Conservation (phyloP, 805 yeast genomes). For the Barnettozyma salicaria region DNA sequence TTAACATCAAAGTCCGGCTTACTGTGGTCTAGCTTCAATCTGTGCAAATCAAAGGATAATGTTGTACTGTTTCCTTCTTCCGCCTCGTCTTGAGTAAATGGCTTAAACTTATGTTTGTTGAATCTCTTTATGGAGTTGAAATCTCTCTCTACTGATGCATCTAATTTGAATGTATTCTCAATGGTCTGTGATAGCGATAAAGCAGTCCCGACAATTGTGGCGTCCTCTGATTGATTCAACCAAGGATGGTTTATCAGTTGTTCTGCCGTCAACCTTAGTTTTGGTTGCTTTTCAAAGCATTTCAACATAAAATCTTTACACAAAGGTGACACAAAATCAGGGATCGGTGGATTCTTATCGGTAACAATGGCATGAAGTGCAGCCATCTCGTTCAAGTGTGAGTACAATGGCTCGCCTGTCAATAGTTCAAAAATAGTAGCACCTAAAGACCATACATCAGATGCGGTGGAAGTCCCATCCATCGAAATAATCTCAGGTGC, state of each 20-base stretch:
- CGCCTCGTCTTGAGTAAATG: too few relatives aligned
- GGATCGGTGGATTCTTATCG: conserved; percentile 66
- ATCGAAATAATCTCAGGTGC: conserved; percentile 91
- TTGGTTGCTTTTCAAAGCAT: conserved; percentile 70
- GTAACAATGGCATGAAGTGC: conserved; percentile 80
- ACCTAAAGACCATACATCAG: conserved; percentile 92
- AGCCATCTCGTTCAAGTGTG: conserved; percentile 67
- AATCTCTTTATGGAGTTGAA: conserved; percentile 19
- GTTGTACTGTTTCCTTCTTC: conserved; percentile 11
- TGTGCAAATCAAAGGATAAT: conserved; percentile 11
- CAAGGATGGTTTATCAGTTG: conserved; percentile 55
- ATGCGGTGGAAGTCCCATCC: conserved; percentile 80
- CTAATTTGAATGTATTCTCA: neutral
- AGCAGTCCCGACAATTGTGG: too few relatives aligned
- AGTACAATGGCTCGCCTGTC: conserved; percentile 85
- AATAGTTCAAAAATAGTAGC: conserved; percentile 88
- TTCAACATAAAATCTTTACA: conserved; percentile 53
- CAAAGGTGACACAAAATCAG: conserved; percentile 39
- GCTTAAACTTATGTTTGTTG: conserved; percentile 19
- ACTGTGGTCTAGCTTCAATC: conserved; percentile 11
- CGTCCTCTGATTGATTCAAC: conserved; percentile 31
- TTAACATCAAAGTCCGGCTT: too few relatives aligned
- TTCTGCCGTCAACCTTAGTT: conserved; percentile 48
- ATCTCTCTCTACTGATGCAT: conserved; percentile 9
- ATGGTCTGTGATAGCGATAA: too few relatives aligned